Base-by-base conservation (phyloP, 805 yeast species). In the Starmerella roubikii region DNA sequence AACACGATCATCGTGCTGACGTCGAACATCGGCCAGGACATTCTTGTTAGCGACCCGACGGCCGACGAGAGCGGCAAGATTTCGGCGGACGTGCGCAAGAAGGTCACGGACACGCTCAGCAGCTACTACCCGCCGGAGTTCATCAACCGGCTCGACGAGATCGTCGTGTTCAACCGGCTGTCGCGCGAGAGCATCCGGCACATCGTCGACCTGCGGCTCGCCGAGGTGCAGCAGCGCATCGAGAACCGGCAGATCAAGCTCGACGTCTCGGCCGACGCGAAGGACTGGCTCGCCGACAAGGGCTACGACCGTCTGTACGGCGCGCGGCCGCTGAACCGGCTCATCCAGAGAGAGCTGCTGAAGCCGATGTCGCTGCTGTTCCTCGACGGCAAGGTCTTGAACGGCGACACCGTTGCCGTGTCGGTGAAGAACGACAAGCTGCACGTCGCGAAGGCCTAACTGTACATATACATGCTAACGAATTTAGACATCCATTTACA, bases 1-100 rank as follows among this genome's bases (percentile, higher is more conserved):
- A 91, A 91, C 58, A 83, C 97, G 0, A 80, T 88, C 40, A 84
- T 88, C 52, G 93, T 91, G 12, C 84, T 88, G 94, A 88, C 98
- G 0, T 82, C 94, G 2, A 88, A 88, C 58, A 82, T 91, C 52
- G 98, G 98, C 8, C 97, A 91, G 59, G 95, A 86, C 47, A 70
- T 81, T 31, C 67, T 91, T 49, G 60, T 85, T 31, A 94, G 82
- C 50, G 67, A 62, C 28, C 60, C 64, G 30, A 49, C 57, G 10
- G 62, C 63, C 22, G 61, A 73, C n/a, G 66, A 66, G 25, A 76
- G 74, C 9, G 72, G 73, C 39, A 60, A 57, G 38, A 79, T 84
- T 32, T 60, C 69, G 31, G 61, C 64, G 2, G 58, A 60, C 15
- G 69, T 77, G 3, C 77, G 78, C 53, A 50, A 55, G 3, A 60